phyloP scores from a whole-genome alignment of 331 rosid genomes.

The Saraca asoca region DNA sequence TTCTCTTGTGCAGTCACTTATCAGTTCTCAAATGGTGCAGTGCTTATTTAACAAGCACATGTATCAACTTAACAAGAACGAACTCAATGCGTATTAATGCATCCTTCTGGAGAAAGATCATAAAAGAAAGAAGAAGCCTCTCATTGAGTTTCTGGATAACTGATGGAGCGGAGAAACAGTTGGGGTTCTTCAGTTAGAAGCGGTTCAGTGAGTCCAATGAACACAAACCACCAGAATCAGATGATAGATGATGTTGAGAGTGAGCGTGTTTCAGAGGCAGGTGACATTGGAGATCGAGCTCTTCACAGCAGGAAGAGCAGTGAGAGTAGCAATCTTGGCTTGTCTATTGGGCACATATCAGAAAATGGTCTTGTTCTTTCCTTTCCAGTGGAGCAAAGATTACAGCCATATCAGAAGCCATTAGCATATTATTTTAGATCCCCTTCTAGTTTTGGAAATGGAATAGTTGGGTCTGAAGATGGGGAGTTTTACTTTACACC shows the following conservation, averaged over 20 bases:
- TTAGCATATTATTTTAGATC: no score
- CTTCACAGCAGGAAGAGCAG: slow-evolving; percentile 60
- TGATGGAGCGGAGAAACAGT: slow-evolving; percentile 48
- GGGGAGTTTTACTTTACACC: no score
- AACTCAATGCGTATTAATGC: no score
- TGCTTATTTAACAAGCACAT: no score
- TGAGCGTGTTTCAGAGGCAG: slow-evolving; percentile 78
- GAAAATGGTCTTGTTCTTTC: slow-evolving; percentile 49
- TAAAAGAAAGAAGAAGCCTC: no score
- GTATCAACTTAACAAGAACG: no score
- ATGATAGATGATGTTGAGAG: slow-evolving; percentile 43
- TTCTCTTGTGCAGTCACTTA: no score
- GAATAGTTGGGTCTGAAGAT: no score
- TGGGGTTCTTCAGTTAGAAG: slow-evolving; percentile 49
- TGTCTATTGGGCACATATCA: slow-evolving; percentile 44
- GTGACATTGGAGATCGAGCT: slow-evolving; percentile 90
- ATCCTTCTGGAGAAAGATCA: no score
- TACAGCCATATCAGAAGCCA: slow-evolving; percentile 28
- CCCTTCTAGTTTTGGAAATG: no score
- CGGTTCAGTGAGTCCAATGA: slow-evolving; percentile 52
- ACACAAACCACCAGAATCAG: slow-evolving; percentile 39
- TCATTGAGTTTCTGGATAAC: no score
- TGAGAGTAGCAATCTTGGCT: slow-evolving; percentile 40
- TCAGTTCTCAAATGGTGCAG: no score
- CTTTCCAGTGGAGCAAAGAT: slow-evolving; percentile 36